Evolutionary conservation across 768 basidiomycete genomes (phyloP).

Genomic region (Sutorius australiensis): DNA sequence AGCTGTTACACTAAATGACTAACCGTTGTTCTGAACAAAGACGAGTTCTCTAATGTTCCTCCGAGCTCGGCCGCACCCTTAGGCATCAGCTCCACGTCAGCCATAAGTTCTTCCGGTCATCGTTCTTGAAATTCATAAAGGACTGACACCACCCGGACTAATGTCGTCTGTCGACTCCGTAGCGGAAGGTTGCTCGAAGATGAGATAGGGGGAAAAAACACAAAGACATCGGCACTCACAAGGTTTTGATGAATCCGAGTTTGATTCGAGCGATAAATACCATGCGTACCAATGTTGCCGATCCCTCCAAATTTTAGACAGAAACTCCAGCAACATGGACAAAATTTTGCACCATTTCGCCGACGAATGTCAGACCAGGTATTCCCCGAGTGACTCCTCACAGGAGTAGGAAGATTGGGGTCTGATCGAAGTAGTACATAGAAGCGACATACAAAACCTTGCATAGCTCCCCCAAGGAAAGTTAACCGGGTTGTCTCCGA

Average conservation of each 20-base stretch:
- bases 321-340: conserved; percentile 33
- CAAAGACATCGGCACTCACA: not conserved
- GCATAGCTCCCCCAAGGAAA: too few relatives aligned
- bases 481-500: too few relatives aligned
- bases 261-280: not conserved
- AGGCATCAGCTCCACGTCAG: conserved; percentile 26
- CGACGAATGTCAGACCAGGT: conserved; percentile 41
- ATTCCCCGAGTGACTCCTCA: conserved; percentile 36
- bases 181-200: conserved; percentile 1
- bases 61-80: conserved; percentile 26
- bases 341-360: conserved; percentile 33
- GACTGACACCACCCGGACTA: conserved; percentile 21
- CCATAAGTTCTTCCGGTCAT: conserved; percentile 16
- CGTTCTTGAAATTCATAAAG: not conserved
- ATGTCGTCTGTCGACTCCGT: conserved; percentile 16
- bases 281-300: conserved; percentile 20
- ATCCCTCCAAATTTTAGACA: conserved; percentile 28
- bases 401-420: not conserved
- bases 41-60: conserved; percentile 29
- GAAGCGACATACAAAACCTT: too few relatives aligned
- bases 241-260: not conserved
- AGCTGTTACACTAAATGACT: conserved; percentile 5
- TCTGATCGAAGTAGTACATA: too few relatives aligned
- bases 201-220: not conserved
- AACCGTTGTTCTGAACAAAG: conserved; percentile 29